A percentile compares a stretch with the other conserved stretches of the same genome.
Conservation (phyloP, 176 grass and related monocot genomes). For the Ensete glaucum region DNA sequence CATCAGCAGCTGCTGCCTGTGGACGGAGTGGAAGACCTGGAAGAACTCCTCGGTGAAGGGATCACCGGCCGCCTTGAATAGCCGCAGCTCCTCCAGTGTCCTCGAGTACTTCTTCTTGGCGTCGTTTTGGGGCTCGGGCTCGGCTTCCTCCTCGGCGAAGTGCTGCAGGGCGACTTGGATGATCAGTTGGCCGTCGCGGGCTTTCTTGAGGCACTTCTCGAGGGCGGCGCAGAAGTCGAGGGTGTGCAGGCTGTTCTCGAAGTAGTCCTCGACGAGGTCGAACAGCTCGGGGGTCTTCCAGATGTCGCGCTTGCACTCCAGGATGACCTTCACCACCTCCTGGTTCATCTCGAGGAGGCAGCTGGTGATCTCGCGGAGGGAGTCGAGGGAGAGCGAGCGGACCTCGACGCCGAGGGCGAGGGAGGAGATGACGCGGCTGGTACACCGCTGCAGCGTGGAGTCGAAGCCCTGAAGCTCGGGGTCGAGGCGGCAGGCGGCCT, state of each 20-base stretch:
- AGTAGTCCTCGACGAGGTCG: conserved; percentile 90
- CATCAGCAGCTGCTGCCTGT: conserved; percentile 71
- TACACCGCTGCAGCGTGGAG: conserved; percentile 63
- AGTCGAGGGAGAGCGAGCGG: conserved; percentile 61
- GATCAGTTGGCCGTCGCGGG: conserved; percentile 81
- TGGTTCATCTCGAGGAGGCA: conserved; percentile 99
- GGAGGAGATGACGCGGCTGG: conserved; percentile 76
- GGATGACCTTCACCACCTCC: conserved; percentile 88
- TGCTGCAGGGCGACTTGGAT: conserved; percentile 83
- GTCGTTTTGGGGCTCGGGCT: conserved; percentile 14
- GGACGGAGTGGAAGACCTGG: conserved; percentile 57
- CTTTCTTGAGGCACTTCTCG: conserved; percentile 91
- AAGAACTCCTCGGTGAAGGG: conserved; percentile 92
- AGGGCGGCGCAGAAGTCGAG: conserved; percentile 97
- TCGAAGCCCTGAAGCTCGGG: conserved; percentile 86
- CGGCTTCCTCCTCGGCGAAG: conserved; percentile 48
- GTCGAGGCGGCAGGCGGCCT: conserved; percentile 71
- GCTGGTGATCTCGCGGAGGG: conserved; percentile 76
- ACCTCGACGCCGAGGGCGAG: conserved; percentile 82
- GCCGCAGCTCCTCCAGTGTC: conserved; percentile 71
- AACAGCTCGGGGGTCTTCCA: conserved; percentile 86
- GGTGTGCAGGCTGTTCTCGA: conserved; percentile 83
- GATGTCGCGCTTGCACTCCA: conserved; percentile 96
- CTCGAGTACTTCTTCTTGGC: conserved; percentile 39
- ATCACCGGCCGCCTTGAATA: conserved; percentile 63